Base-by-base conservation (phyloP, 352 stramenopile species). In the Globisporangium uncinulatum region DNA sequence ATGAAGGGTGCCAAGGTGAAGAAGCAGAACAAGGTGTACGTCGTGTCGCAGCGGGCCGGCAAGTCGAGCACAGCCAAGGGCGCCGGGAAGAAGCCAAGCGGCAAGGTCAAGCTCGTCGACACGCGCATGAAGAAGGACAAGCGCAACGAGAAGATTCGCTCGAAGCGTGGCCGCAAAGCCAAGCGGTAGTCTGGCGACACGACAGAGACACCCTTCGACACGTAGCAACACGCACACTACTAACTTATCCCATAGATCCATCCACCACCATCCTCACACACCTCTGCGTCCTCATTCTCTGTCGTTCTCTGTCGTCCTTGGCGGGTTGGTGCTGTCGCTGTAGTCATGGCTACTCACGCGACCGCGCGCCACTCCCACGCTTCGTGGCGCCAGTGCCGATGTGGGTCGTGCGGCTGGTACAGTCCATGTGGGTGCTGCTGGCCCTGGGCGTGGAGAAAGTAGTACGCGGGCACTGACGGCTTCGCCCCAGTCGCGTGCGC, bases 71-170 rank as follows among this genome's bases (percentile, higher is more conserved):
- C 79, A 5, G 83, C 83, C 29, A 68, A 71, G 56, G 83, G 76
- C 24, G 70, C 67, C 10, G 76, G 71, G 52, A 95, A 95, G 72
- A 95, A 95, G 66, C 72, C 69, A 17, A 75, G 77, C 20, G 86
- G 87, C 61, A 96, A 92, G 56, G 83, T 99, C 34, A 99, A 99
- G 66, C 71, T 99, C 20, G 97, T 99, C 3, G 97, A 99, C 63
- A 91, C 95, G 61, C 85, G 97, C 61, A 98, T 99, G 89, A 98
- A 98, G 78, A 98, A 81, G 61, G 96, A 99, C 75, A 98, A 95
- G 72, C 82, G 82, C 59, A 94, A 94, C 54, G 72, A 74, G 39
- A 83, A 93, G 31, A 84, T 87, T 15, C 91, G 69, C 47, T 76
- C 72, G 4, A 96, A 96, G 69, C 79, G 84, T 57, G 84, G 82